Conservation (phyloP, 345 rosid species). For the Eucalyptus grandis region DNA sequence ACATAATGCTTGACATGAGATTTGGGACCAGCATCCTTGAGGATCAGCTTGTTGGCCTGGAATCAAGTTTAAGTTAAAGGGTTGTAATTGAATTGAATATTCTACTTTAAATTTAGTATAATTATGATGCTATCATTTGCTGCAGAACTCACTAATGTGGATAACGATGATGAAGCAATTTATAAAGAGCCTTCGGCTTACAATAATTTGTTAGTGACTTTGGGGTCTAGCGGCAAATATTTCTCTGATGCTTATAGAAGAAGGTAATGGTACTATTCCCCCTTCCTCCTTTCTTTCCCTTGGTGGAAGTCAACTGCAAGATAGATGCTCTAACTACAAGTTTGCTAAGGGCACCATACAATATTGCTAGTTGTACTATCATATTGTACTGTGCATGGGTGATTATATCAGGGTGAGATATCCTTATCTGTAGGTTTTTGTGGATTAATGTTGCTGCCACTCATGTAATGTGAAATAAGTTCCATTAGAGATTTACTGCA, state of each 20-base stretch:
- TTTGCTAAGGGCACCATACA: not conserved
- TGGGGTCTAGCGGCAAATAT: conserved; percentile 33
- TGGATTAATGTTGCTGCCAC: not conserved
- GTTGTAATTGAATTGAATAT: not conserved
- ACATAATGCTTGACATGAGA: not conserved
- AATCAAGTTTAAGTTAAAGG: not conserved
- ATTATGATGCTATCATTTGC: conserved; percentile 6
- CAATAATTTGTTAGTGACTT: conserved; percentile 29
- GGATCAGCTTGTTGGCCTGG: not conserved
- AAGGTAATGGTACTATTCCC: conserved; percentile 20
- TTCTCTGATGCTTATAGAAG: conserved; percentile 28
- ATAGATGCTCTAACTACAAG: not conserved
- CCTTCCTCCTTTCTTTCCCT: not conserved
- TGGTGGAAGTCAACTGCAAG: not conserved
- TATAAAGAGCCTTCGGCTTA: conserved; percentile 32
- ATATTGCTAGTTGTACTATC: not conserved
- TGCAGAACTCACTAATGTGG: conserved; percentile 4
- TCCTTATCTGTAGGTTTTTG: not conserved
- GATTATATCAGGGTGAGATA: not conserved
- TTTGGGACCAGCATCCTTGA: not conserved
- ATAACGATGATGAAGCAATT: conserved; percentile 7
- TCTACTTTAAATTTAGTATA: not conserved
- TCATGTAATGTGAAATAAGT: not conserved
- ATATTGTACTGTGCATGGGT: not conserved
- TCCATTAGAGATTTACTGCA: not conserved